Evolutionary conservation across 352 stramenopile genomes (phyloP).

Genomic region (Ophiocytium majus): DNA sequence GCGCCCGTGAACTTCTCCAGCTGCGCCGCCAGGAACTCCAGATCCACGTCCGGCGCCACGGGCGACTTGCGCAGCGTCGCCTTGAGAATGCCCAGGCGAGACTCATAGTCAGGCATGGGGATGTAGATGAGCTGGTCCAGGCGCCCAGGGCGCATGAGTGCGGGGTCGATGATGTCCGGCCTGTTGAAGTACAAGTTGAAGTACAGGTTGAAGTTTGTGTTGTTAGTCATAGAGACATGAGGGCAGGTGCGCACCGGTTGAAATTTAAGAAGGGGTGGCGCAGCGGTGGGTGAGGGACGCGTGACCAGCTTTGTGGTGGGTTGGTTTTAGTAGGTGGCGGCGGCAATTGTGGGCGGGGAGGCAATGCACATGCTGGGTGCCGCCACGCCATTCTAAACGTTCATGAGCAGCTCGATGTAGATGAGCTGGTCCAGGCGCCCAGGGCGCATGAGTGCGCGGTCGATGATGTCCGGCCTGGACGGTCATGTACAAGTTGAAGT

Average conservation of each 20-base stretch:
- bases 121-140: slow-evolving; percentile 98
- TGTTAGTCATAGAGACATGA: too few species aligned
- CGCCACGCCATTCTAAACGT: too few species aligned
- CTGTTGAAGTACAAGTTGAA: slow-evolving; percentile 64
- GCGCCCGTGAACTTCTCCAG: slow-evolving; percentile 67
- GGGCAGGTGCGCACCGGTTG: too few species aligned
- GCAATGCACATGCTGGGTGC: too few species aligned
- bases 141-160: slow-evolving; percentile 90
- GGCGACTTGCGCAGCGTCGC: slow-evolving; percentile 94
- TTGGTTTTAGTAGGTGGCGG: too few species aligned
- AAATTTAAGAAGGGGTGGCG: neutral
- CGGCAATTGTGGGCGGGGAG: too few species aligned
- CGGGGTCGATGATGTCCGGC: slow-evolving; percentile 95
- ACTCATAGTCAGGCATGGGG: slow-evolving; percentile 93
- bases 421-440: slow-evolving; percentile 70
- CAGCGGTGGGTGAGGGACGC: too few species aligned
- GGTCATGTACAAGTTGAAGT: slow-evolving; percentile 78
- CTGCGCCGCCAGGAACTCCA: slow-evolving; percentile 90
- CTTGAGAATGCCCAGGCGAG: slow-evolving; percentile 89
- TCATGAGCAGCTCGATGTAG: neutral
- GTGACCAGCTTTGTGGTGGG: too few species aligned
- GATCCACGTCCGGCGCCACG: slow-evolving; percentile 94
- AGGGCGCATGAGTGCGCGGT: slow-evolving; percentile 88
- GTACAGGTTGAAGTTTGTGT: slow-evolving; percentile 55
- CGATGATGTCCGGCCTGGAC: slow-evolving; percentile 80